Evolutionary conservation across 1,284 basidiomycete species (phyloP).

Genomic region (Earliella scabrosa): DNA sequence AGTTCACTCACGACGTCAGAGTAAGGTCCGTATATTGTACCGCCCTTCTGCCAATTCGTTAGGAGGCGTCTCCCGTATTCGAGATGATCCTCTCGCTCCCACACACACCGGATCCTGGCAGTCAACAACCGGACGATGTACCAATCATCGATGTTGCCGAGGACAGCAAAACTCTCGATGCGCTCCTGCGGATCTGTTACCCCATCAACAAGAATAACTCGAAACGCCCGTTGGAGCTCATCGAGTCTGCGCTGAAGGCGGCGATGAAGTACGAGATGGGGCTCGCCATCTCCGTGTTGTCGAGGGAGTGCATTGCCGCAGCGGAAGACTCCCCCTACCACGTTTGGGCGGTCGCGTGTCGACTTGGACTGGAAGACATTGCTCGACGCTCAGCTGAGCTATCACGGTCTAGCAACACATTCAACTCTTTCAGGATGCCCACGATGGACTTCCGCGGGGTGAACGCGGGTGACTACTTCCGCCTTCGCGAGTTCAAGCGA

Average conservation of each 20-base stretch:
- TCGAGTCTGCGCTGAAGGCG: slow-evolving; percentile 11
- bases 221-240: neutral
- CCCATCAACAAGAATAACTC: slow-evolving; percentile 29
- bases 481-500: too few species aligned
- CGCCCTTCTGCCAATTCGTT: too few species aligned
- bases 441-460: too few species aligned
- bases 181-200: too few species aligned
- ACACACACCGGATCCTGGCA: neutral
- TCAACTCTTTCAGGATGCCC: too few species aligned
- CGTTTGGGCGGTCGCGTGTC: slow-evolving; percentile 18
- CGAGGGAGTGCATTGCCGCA: neutral
- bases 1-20: too few species aligned
- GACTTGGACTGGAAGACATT: slow-evolving; percentile 6
- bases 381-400: slow-evolving; percentile 11
- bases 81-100: slow-evolving; percentile 21
- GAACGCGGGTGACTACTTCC: too few species aligned
- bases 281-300: slow-evolving; percentile 4
- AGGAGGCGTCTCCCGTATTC: slow-evolving; percentile 29
- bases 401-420: too few species aligned
- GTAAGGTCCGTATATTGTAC: too few species aligned
- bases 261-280: slow-evolving; percentile 27
- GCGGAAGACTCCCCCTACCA: neutral
- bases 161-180: slow-evolving; percentile 38
- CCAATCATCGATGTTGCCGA: slow-evolving; percentile 38
- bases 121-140: neutral